Evolutionary conservation across 768 basidiomycete genomes (phyloP).

Genomic region (Pleurotus pulmonarius): DNA sequence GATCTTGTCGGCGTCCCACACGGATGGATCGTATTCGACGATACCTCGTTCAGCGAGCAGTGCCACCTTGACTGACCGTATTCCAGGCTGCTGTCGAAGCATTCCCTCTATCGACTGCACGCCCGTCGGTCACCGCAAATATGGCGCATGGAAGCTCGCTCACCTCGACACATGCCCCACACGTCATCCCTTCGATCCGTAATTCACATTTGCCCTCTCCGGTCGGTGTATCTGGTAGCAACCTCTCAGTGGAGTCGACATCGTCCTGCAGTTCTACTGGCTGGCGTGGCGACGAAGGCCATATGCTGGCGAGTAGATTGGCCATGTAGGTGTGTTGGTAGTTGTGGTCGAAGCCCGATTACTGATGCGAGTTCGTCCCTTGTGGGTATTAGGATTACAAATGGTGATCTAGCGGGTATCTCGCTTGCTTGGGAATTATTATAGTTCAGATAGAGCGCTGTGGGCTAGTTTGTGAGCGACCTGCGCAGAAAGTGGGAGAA

Average conservation of each 20-base stretch:
- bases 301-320: slow-evolving; percentile 4
- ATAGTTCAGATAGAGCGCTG: neutral
- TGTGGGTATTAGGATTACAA: neutral
- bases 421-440: neutral
- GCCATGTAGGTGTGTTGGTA: slow-evolving; percentile 7
- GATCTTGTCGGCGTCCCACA: slow-evolving; percentile 83
- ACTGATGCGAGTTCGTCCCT: neutral
- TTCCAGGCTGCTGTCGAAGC: slow-evolving; percentile 82
- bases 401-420: neutral
- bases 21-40: slow-evolving; percentile 79
- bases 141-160: slow-evolving; percentile 15
- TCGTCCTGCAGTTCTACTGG: slow-evolving; percentile 15
- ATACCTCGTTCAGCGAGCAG: slow-evolving; percentile 93
- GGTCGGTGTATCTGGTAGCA: slow-evolving; percentile 11
- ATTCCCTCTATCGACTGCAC: slow-evolving; percentile 79
- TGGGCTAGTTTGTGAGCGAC: neutral
- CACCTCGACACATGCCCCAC: slow-evolving; percentile 86
- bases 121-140: neutral
- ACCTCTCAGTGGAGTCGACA: slow-evolving; percentile 10
- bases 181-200: slow-evolving; percentile 88
- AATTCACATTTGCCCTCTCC: slow-evolving; percentile 66
- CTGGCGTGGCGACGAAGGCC: slow-evolving; percentile 10
- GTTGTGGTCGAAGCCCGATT: slow-evolving; percentile 3
- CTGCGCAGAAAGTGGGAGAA: slow-evolving; percentile 3
- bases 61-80: slow-evolving; percentile 88